A percentile compares a stretch with the other conserved stretches of the same genome.
Evolutionary conservation across 306 rosid genomes (phyloP).

Genomic region (Alnus glutinosa): DNA sequence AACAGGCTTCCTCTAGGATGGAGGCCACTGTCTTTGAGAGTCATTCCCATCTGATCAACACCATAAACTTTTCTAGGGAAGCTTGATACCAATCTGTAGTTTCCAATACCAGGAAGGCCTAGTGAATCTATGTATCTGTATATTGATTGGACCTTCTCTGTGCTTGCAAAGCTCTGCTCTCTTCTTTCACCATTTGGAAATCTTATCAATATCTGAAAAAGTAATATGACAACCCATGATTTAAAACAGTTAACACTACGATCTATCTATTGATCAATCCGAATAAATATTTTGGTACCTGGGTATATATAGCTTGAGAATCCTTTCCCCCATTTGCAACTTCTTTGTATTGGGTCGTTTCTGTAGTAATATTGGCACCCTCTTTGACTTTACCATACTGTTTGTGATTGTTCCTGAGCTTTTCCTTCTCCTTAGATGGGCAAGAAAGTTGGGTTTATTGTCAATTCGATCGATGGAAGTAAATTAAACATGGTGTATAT

Average conservation of each 20-base stretch:
- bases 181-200: slow-evolving; percentile 89
- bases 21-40: slow-evolving; percentile 71
- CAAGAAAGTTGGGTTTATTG: slow-evolving; percentile 21
- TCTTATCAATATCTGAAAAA: slow-evolving; percentile 61
- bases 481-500: not conserved
- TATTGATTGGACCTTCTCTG: slow-evolving; percentile 65
- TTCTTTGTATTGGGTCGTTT: slow-evolving; percentile 42
- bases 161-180: slow-evolving; percentile 59
- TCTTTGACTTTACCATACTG: slow-evolving; percentile 35
- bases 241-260: not conserved
- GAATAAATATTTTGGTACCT: slow-evolving; percentile 35
- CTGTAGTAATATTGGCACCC: slow-evolving; percentile 18
- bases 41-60: slow-evolving; percentile 68
- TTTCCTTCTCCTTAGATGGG: slow-evolving; percentile 54
- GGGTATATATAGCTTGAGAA: slow-evolving; percentile 41
- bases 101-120: slow-evolving; percentile 47
- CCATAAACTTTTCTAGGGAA: slow-evolving; percentile 75
- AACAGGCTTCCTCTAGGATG: slow-evolving; percentile 74
- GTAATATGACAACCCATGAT: not conserved
- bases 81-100: slow-evolving; percentile 71
- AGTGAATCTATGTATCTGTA: slow-evolving; percentile 70
- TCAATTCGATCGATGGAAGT: not conserved
- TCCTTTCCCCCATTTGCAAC: slow-evolving; percentile 36
- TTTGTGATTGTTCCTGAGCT: slow-evolving; percentile 35
- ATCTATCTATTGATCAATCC: too few species aligned